Evolutionary conservation across 768 basidiomycete genomes (phyloP).

Genomic region (Tricholoma flavovirens): DNA sequence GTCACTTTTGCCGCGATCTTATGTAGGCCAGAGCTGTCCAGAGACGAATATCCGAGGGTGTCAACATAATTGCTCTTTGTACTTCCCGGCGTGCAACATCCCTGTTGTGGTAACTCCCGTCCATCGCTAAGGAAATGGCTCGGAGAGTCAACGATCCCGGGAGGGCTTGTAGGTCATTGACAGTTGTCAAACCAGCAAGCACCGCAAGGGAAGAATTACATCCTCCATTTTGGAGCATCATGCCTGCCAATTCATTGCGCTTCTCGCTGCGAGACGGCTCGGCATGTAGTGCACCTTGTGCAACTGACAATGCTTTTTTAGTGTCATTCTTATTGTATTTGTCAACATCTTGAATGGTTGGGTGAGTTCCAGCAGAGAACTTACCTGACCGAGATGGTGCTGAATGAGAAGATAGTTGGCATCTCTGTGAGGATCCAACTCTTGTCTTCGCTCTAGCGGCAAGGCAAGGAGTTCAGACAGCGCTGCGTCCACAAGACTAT

Average conservation of each 20-base stretch:
- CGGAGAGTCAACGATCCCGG: conserved; percentile 42
- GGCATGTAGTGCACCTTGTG: conserved; percentile 50
- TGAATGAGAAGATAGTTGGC: conserved; percentile 68
- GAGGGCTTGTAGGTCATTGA: conserved; percentile 29
- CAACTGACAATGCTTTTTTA: conserved; percentile 42
- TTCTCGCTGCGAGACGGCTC: conserved; percentile 48
- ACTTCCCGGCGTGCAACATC: conserved; percentile 36
- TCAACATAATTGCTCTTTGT: conserved; percentile 60
- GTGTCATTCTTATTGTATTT: conserved; percentile 36
- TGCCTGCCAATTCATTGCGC: conserved; percentile 48
- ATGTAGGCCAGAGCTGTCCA: conserved; percentile 64
- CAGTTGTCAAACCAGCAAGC: conserved; percentile 27
- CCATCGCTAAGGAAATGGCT: conserved; percentile 38
- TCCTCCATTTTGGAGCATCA: conserved; percentile 47
- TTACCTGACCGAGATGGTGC: conserved; percentile 69
- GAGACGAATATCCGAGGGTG: conserved; percentile 43
- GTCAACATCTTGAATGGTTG: neutral
- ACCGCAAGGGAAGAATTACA: conserved; percentile 40
- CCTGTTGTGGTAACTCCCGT: conserved; percentile 9
- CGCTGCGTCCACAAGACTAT: conserved; percentile 78
- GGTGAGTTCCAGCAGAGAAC: conserved; percentile 9
- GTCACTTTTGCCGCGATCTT: neutral
- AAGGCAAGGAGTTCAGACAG: conserved; percentile 73
- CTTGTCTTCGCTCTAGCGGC: conserved; percentile 56
- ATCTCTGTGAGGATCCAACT: conserved; percentile 64